A percentile compares a stretch with the other conserved stretches of the same genome.
These are phyloP conservation scores for Diversispora epigaea DNA, from an alignment of 192 early-diverging fungal species.

Conservation along the genomic window DNA sequence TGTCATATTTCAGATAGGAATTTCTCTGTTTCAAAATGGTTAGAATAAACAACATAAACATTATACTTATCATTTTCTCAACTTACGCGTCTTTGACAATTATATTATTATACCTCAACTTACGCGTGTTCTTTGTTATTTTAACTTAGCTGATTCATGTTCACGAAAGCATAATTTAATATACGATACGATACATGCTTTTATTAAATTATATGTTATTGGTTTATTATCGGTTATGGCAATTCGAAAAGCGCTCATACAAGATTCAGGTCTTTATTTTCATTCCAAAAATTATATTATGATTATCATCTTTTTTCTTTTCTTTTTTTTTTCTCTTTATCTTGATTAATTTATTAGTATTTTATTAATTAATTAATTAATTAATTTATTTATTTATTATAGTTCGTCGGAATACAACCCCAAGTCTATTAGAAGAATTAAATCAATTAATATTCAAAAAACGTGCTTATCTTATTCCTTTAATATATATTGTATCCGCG, in stretches of 20 bases:
- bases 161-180: background rate
- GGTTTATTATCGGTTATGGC: conserved; percentile 3
- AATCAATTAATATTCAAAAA: background rate
- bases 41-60: background rate
- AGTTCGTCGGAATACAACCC: conserved; percentile 4
- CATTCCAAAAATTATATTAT: background rate
- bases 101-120: background rate
- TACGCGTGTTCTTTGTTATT: background rate
- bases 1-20: background rate
- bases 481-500: conserved; percentile 4
- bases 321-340: too few species aligned
- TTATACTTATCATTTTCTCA: background rate
- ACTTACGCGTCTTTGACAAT: background rate
- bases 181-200: background rate
- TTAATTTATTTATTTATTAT: background rate
- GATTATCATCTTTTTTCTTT: background rate
- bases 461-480: background rate
- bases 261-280: conserved; percentile 8
- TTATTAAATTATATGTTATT: conserved; percentile 3
- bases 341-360: background rate
- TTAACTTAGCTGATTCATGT: background rate
- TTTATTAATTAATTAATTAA: background rate
- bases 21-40: background rate
- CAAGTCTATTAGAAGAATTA: background rate
- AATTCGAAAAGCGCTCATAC: conserved; percentile 3